These are phyloP conservation scores for Agarophyton chilense DNA, from an alignment of 23 red algal species.

Conservation along the genomic window DNA sequence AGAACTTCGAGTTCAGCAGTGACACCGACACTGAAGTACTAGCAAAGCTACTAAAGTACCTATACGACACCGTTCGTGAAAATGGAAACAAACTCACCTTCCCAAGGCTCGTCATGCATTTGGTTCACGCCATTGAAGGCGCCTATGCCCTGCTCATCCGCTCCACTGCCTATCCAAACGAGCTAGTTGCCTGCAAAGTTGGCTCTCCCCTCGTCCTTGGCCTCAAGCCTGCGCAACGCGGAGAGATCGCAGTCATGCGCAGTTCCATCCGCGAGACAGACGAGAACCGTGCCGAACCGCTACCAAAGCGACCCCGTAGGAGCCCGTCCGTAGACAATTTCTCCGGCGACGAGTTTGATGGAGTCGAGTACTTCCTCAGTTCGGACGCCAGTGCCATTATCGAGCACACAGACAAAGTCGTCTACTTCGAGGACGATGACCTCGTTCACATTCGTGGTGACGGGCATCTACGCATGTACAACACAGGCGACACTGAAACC, in stretches of 20 bases:
- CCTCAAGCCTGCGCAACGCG: conserved; percentile 52
- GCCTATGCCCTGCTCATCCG: conserved; percentile 90
- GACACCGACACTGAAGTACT: conserved; percentile 98
- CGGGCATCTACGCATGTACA: conserved; percentile 86
- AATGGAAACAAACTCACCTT: conserved; percentile 69
- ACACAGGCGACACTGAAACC: conserved; percentile 58
- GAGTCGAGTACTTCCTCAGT: conserved; percentile 81
- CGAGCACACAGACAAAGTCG: conserved; percentile 95
- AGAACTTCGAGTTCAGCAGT: conserved; percentile 73
- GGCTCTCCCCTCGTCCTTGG: conserved; percentile 97
- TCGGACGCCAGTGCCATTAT: conserved; percentile 95
- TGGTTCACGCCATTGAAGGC: conserved; percentile 93
- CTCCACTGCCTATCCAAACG: conserved; percentile 77
- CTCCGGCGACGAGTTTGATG: background rate
- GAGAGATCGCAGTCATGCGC: conserved; percentile 51
- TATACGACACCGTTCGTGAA: conserved; percentile 83
- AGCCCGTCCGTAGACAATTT: background rate
- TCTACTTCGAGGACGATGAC: conserved; percentile 97
- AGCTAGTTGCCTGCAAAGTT: conserved; percentile 92
- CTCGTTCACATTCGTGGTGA: conserved; percentile 74
- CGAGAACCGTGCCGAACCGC: background rate
- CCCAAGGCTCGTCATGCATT: conserved; percentile 89
- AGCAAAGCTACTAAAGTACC: conserved; percentile 83
- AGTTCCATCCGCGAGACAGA: conserved; percentile 14
- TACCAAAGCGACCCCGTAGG: background rate